Evolutionary conservation across 2,329 filamentous ascomycete genomes (phyloP), one percentile per base, ranked within the genome.

Genomic region (Trichoderma koningii): DNA sequence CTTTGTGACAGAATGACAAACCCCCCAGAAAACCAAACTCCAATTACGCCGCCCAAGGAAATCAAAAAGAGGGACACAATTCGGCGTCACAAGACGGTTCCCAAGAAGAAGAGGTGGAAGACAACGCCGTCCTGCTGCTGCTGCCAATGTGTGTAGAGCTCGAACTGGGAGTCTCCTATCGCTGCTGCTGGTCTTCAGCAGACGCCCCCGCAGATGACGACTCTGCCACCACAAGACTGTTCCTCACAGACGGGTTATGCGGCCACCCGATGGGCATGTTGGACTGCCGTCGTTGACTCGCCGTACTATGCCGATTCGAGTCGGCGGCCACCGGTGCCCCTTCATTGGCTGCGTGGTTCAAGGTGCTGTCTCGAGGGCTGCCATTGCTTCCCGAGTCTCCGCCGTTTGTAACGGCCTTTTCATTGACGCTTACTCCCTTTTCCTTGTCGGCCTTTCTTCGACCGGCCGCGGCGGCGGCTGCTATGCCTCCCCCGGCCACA

Each of bases 181-280:
- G 41, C 23, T 62, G 48, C 23, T 38, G 47, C 30, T 51, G 47
- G 23, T 62, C 57, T 45, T 55, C 41, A 21, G 60, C 28, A 63
- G 60, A 63, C 38, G 60, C 60, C 19, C 41, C 50, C 19, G 52
- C 38, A 21, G 62, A 64, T 5, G 62, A 63, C 9, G 60, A 51
- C 52, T 56, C 48, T 14, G 53, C 47, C 38, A 60, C 63, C 23
- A 67, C 26, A 19, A 59, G 42, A 56, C 71, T 74, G 48, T 60
- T 67, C 55, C 75, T 70, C 38, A 75, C 60, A 1, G 72, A 70
- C 17, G 70, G 70, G 23, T 76, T 76, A 41, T 74, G 71, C 19
- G 76, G 75, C 77, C 77, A 78, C 19, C 77, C 77, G 7, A 73
- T 68, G 1, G 77, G 76, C 77, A 78, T 78, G 38, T 70, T 77